Evolutionary conservation across 1,284 basidiomycete species (phyloP).

Genomic region (Puccinia horiana): DNA sequence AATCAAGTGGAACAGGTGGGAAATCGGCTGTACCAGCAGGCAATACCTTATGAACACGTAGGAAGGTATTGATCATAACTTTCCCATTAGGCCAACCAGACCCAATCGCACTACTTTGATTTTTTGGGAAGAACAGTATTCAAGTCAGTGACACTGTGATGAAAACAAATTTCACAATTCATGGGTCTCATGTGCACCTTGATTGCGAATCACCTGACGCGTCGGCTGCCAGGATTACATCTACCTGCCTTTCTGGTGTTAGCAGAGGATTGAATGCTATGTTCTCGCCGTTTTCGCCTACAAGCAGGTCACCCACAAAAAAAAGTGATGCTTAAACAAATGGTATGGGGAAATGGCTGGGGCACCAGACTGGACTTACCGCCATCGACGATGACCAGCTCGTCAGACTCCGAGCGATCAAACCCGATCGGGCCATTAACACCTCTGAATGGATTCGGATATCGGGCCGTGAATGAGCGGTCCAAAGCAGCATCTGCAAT

Average conservation of each 20-base stretch:
- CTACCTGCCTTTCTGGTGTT: conserved; percentile 64
- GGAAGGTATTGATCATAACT: conserved; percentile 59
- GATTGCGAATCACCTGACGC: conserved; percentile 64
- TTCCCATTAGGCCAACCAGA: conserved; percentile 69
- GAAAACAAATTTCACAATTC: conserved; percentile 58
- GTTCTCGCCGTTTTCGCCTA: conserved; percentile 45
- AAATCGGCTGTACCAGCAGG: conserved; percentile 12
- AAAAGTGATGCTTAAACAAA: not conserved
- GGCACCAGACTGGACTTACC: conserved; percentile 55
- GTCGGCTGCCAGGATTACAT: conserved; percentile 71
- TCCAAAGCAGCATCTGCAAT: conserved; percentile 19
- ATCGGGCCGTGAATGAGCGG: conserved; percentile 8
- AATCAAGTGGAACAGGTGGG: conserved; percentile 21
- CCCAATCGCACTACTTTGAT: not conserved
- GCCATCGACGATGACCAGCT: conserved; percentile 62
- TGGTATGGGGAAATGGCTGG: not conserved
- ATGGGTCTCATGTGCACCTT: conserved; percentile 68
- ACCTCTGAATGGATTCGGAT: conserved; percentile 50
- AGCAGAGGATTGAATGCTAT: conserved; percentile 69
- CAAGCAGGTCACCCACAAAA: not conserved
- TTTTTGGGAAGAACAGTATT: not conserved
- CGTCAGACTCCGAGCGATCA: conserved; percentile 53
- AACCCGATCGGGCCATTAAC: conserved; percentile 49
- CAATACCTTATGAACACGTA: conserved; percentile 33
- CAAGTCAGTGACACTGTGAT: not conserved